Evolutionary conservation across 805 yeast species (phyloP), one percentile per base, ranked within the genome.

Genomic region (Saturnispora quitensis): DNA sequence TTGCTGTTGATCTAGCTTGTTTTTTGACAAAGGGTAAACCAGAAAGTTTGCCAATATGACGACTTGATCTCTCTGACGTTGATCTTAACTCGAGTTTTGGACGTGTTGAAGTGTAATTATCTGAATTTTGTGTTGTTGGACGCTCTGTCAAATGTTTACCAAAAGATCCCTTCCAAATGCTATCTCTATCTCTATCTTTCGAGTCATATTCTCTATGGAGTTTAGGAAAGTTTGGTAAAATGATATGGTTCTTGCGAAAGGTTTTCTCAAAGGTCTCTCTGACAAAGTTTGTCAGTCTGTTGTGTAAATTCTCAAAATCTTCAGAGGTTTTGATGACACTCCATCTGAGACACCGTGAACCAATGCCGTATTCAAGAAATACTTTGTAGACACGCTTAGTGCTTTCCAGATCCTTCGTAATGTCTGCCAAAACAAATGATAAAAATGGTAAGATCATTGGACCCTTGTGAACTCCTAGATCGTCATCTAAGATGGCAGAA

Each of bases 341-440:
- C 99, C 99, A 93, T 58, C 79, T 78, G 59, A 89, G 70, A 50
- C 89, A 69, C 51, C 82, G 79, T 5, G 81, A 78, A 2, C 96
- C 96, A 33, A 89, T 79, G 6, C 98, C 99, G 62, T 93, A 93
- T 62, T 90, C 96, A 44, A 93, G 71, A 47, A 84, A 86, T n/a
- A 93, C 70, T 53, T 77, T 73, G 58, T 78, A 85, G 50, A 73
- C 76, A 52, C 68, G 59, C 50, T 72, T 45, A 2, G 75, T 42
- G 7, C 18, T 67, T 46, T 61, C 55, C 3, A 66, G 66, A 49
- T 59, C 71, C 52, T 66, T 64, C 0, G 81, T 71, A 9, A 73
- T 65, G 56, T 80, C 82, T 42, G 76, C 67, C 4, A 93, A 73
- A 43, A 76, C 74, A 42, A 89, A 72, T 5, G 88, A 84, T 24